These are phyloP conservation scores for Syncephalastrum sp. DNA, from an alignment of 371 early-diverging fungal species.

Conservation along the genomic window DNA sequence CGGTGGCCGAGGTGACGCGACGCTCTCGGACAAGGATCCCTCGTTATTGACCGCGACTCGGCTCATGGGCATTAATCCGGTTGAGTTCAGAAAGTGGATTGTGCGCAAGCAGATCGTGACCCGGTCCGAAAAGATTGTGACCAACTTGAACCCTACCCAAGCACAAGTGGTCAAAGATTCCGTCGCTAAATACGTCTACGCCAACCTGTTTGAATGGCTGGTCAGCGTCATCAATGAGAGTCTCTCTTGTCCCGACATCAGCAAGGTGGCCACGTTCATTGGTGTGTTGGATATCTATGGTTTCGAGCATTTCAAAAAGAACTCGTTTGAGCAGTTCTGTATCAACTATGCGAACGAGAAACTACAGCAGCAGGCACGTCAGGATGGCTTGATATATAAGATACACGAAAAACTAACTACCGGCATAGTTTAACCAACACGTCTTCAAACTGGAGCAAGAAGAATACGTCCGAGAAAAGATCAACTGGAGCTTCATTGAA, in stretches of 20 bases:
- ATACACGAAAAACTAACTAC: neutral
- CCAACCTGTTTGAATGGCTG: conserved; percentile 92
- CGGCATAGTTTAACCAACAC: conserved; percentile 58
- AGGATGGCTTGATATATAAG: neutral
- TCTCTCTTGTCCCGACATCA: conserved; percentile 57
- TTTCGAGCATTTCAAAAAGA: conserved; percentile 95
- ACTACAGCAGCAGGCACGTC: conserved; percentile 82
- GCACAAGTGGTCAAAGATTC: conserved; percentile 86
- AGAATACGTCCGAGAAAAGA: conserved; percentile 91
- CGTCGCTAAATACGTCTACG: conserved; percentile 93
- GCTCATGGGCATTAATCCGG: conserved; percentile 72
- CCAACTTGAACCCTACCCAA: conserved; percentile 72
- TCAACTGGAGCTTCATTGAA: conserved; percentile 90
- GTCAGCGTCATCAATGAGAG: conserved; percentile 81
- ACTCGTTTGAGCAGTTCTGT: conserved; percentile 99
- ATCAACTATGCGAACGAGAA: conserved; percentile 98
- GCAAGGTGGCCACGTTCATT: conserved; percentile 67
- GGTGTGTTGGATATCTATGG: conserved; percentile 97
- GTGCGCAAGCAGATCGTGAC: conserved; percentile 88
- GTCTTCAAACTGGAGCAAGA: conserved; percentile 92
- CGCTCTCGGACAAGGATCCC: conserved; percentile 74
- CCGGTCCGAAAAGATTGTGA: conserved; percentile 85
- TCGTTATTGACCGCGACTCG: conserved; percentile 65
- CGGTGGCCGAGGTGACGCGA: conserved; percentile 67
- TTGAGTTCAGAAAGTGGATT: conserved; percentile 88